Base-by-base conservation (phyloP, 768 basidiomycete genomes). In the Scleroderma bovista region DNA sequence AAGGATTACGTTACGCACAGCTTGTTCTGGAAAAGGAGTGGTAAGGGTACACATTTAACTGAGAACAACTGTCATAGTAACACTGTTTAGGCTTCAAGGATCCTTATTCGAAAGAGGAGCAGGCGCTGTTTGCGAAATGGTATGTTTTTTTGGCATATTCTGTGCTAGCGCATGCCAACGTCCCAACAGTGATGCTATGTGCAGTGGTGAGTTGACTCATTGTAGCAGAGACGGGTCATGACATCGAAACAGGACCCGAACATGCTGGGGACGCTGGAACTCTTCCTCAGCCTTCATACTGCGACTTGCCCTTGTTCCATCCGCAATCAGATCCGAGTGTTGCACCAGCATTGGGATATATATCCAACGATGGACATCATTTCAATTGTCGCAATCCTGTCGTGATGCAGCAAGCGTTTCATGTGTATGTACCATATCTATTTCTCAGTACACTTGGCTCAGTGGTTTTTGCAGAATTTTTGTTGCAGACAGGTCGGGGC, bases 1-100 rank as follows among this genome's bases (percentile, higher is more conserved):
- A 84, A 84, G 57, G 81, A 84, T 57, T 77, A 67, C 63, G 63
- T 83, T 46, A 74, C 77, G 3, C 83, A 84, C 53, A 67, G 58
- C 31, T 50, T 83, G 34, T 75, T 72, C 53, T 84, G 81, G 81
- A 72, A 72, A 52, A 72, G 81, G 11, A 74, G 73, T 56, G 81
- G 81, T 74, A 52, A 42, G 72, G 61, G 11, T 0, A 44, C 16
- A 5, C 19, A 16, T 19, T 1, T 19, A 33, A 42, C 42, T 10
- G 4, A 1, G 1, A n/a, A 1, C 2, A 15, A 1, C 0, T 12
- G 6, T 52, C 17, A 16, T 33, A 23, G 11, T 47, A 11, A 55
- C 42, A 15, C 6, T 46, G 13, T 44, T 12, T 43, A 81, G 81
- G 79, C 6, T 83, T 82, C 69, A 80, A 75, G 65, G 81, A 83